These are phyloP conservation scores for Eimeria zaria DNA, from an alignment of 169 alveolate genomes.

Conservation along the genomic window DNA sequence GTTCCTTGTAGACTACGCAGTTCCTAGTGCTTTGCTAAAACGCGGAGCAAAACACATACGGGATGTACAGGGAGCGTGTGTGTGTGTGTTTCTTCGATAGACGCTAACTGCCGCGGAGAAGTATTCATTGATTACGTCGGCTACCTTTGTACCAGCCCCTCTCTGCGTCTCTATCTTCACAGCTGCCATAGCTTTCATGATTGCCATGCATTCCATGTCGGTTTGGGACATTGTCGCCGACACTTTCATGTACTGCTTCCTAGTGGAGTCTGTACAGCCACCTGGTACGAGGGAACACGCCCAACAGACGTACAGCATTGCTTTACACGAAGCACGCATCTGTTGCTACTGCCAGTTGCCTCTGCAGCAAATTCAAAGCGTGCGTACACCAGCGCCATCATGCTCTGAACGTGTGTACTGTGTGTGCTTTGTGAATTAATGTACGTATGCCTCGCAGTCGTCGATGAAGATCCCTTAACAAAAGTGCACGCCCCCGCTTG, in stretches of 20 bases:
- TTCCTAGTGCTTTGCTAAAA: background rate
- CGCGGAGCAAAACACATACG: no score
- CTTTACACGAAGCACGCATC: background rate
- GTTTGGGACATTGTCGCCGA: slow-evolving; percentile 83
- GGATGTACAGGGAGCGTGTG: background rate
- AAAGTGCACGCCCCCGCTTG: slow-evolving; percentile 85
- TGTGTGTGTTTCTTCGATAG: background rate
- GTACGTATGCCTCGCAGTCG: slow-evolving; percentile 60
- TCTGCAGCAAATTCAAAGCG: background rate
- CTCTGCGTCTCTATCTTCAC: slow-evolving; percentile 82
- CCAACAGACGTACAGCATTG: background rate
- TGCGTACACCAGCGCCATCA: background rate
- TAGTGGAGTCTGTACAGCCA: slow-evolving; percentile 79
- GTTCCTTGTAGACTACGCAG: no score
- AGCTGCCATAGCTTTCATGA: slow-evolving; percentile 26
- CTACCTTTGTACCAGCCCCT: slow-evolving; percentile 80
- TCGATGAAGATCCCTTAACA: slow-evolving; percentile 84
- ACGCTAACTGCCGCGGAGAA: slow-evolving; percentile 81
- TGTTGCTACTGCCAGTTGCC: background rate
- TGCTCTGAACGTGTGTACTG: background rate
- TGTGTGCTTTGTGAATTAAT: background rate
- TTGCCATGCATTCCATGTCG: slow-evolving; percentile 60
- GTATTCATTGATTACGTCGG: slow-evolving; percentile 71
- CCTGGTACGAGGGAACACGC: slow-evolving; percentile 59
- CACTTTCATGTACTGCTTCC: slow-evolving; percentile 85